Base-by-base conservation (phyloP, 257 asterid species). In the Galeopsis tetrahit region DNA sequence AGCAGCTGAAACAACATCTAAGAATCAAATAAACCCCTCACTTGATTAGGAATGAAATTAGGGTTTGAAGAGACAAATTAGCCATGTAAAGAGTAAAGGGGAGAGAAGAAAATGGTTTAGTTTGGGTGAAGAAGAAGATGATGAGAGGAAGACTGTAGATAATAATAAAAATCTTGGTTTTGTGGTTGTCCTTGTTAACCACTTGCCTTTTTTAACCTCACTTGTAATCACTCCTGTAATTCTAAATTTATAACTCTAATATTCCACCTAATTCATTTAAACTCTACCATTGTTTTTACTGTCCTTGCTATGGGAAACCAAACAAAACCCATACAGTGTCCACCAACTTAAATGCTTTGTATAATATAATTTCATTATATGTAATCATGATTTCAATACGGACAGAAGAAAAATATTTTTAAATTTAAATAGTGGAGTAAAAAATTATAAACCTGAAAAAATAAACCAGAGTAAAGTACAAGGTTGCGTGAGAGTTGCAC, bases 171-270 rank as follows among this genome's bases (percentile, higher is more conserved):
- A 81, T 85, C 88, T 80, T 66, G 76, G 75, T 77, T 86, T 61
- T 86, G 93, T 86, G 93, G 93, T 82, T 80, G 82, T 74, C 62
- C 82, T 89, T 78, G 72, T 85, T 87, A 85, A 86, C 96, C 87
- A 81, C 76, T 77, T 74, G 62, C 14, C 73, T 71, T 21, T 74
- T 46, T 58, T 5, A 14, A 32, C 49, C 69, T 79, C 79, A 78
- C 84, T 89, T 81, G 5, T 76, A 72, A 53, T 15, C 63, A 71
- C 65, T 63, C 32, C 28, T 61, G 10, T 17, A 21, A 21, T 69
- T 53, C 44, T 67, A 57, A 75, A 66, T 55, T 63, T 71, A 71
- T 71, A 71, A 34, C 59, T 63, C 6, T 21, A 21, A 21, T 21
- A 21, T 21, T 21, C 28, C 28, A 21, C 28, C 28, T 21, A 21